phyloP scores from a whole-genome alignment of 176 grass and related monocot genomes.

The Puccinellia tenuiflora region DNA sequence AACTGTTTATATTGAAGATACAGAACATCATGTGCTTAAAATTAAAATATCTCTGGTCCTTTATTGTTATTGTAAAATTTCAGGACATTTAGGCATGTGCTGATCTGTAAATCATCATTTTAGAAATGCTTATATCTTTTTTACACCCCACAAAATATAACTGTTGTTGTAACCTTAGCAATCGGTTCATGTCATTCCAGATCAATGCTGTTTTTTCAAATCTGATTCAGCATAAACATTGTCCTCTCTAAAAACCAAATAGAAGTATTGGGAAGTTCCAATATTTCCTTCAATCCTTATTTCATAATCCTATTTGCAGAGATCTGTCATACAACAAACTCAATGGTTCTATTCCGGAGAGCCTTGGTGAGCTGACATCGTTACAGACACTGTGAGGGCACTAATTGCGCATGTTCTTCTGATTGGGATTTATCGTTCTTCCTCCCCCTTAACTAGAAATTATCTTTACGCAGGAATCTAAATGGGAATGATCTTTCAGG shows the following conservation, averaged over 20 bases:
- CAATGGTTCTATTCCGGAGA: constrained; percentile 93
- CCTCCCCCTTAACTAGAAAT: constrained; percentile 10
- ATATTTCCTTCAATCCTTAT: background rate
- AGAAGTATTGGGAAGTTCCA: background rate
- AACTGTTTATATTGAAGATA: background rate
- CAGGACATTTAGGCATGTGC: background rate
- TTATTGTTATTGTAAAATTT: constrained; percentile 8
- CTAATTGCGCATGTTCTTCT: constrained; percentile 16
- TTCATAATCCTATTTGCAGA: constrained; percentile 35
- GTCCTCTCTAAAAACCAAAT: background rate
- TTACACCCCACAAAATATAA: background rate
- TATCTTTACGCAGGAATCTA: constrained; percentile 64
- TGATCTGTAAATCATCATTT: background rate
- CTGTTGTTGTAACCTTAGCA: background rate
- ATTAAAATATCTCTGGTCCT: background rate
- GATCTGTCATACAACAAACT: constrained; percentile 92
- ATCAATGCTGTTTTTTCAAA: background rate
- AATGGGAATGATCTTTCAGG: constrained; percentile 91
- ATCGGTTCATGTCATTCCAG: background rate
- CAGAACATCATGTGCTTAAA: background rate
- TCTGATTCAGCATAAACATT: background rate
- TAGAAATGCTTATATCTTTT: background rate
- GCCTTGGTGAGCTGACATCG: constrained; percentile 55
- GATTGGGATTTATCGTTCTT: constrained; percentile 13
- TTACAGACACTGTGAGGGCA: constrained; percentile 74